phyloP scores from a whole-genome alignment of 495 filamentous ascomycete species.

The Penicillium desertorum region DNA sequence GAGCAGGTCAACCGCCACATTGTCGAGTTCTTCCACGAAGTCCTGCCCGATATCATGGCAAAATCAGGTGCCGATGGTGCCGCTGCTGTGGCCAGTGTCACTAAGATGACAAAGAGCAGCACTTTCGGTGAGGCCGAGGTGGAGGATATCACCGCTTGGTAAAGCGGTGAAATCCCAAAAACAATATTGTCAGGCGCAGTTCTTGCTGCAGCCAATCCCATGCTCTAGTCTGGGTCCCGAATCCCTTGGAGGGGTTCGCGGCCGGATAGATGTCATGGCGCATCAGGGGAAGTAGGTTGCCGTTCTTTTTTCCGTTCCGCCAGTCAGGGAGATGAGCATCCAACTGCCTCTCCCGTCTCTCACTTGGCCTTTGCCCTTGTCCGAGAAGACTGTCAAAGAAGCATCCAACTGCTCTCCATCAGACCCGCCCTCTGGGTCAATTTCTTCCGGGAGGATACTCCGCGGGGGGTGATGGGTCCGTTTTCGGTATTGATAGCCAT shows the following conservation, averaged over 20 bases:
- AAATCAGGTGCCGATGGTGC: conserved; percentile 49
- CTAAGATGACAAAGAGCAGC: conserved; percentile 68
- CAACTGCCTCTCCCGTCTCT: conserved; percentile 49
- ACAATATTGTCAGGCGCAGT: conserved; percentile 23
- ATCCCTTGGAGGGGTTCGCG: background rate
- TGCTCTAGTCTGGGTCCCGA: conserved; percentile 26
- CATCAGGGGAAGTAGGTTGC: conserved; percentile 43
- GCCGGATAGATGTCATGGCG: conserved; percentile 21
- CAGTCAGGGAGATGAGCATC: conserved; percentile 51
- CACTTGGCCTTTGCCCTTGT: conserved; percentile 23
- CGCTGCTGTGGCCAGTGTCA: conserved; percentile 37
- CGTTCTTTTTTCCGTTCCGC: conserved; percentile 44
- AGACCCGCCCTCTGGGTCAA: conserved; percentile 37
- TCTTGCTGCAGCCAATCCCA: conserved; percentile 36
- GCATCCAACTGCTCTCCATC: conserved; percentile 55
- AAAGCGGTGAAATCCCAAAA: conserved; percentile 25
- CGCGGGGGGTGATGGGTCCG: conserved; percentile 31
- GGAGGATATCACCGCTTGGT: conserved; percentile 97
- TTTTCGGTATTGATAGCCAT: conserved; percentile 15
- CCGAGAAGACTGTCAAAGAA: conserved; percentile 50
- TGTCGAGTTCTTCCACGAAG: conserved; percentile 76
- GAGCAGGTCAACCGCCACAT: conserved; percentile 93
- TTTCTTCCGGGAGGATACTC: conserved; percentile 13
- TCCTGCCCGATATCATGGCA: conserved; percentile 82
- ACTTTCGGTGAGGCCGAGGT: conserved; percentile 95